These are phyloP conservation scores for Eucalyptus caleyi DNA, from an alignment of 345 rosid species.

Conservation along the genomic window DNA sequence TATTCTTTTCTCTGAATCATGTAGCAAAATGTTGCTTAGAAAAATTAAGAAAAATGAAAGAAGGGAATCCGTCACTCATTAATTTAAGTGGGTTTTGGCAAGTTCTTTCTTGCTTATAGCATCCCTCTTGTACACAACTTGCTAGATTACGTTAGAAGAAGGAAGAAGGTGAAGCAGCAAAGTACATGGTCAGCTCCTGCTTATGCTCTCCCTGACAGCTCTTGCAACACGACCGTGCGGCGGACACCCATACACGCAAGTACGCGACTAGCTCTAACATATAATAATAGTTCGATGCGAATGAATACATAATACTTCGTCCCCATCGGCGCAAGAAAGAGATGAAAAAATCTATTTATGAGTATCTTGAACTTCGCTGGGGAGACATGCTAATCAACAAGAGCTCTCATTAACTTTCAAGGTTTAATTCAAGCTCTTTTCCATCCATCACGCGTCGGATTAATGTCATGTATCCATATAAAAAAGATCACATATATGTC, in stretches of 20 bases:
- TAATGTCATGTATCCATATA: background rate
- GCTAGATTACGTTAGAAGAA: background rate
- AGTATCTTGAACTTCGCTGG: background rate
- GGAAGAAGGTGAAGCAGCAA: background rate
- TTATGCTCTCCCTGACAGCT: background rate
- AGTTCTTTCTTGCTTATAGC: background rate
- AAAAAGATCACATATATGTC: background rate
- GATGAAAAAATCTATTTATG: background rate
- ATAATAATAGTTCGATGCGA: background rate
- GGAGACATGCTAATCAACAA: background rate
- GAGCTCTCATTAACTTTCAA: background rate
- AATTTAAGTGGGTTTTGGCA: background rate
- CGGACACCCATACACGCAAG: background rate
- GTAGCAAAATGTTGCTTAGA: background rate
- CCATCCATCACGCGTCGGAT: background rate
- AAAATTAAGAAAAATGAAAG: background rate
- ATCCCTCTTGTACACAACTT: background rate
- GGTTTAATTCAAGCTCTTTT: background rate
- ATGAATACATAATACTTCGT: background rate
- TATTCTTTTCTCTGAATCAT: background rate
- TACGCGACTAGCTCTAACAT: background rate
- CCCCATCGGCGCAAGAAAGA: background rate
- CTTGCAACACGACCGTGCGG: background rate
- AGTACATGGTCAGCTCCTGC: background rate
- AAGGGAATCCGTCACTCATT: background rate